Evolutionary conservation across 2,329 filamentous ascomycete species (phyloP).

Genomic region (Stachybotrys chlorohalonatus): DNA sequence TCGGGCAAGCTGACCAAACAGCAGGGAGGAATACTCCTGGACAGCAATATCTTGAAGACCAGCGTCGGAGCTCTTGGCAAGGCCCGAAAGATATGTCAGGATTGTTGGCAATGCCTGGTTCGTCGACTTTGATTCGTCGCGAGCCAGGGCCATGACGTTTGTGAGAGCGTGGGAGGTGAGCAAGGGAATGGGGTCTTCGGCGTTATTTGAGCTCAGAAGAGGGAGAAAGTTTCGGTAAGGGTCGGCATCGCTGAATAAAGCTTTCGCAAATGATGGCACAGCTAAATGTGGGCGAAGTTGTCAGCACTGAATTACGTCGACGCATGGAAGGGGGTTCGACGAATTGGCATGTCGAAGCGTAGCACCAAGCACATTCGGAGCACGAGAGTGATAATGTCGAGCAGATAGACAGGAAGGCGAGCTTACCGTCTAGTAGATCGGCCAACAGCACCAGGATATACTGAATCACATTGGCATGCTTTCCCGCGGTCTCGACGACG

Average conservation of each 20-base stretch:
- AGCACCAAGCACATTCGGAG: neutral
- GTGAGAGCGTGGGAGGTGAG: conserved; percentile 83
- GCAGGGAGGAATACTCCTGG: conserved; percentile 76
- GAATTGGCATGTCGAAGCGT: neutral
- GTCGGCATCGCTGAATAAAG: conserved; percentile 65
- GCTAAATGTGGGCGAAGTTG: conserved; percentile 39
- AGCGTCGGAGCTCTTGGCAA: conserved; percentile 78
- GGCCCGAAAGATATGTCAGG: conserved; percentile 74
- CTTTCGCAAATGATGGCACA: conserved; percentile 67
- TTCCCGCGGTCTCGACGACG: conserved; percentile 77
- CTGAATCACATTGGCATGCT: conserved; percentile 84
- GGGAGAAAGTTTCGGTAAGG: conserved; percentile 79
- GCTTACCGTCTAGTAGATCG: conserved; percentile 76
- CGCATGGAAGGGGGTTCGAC: neutral
- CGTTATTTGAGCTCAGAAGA: conserved; percentile 69
- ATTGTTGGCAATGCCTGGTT: conserved; percentile 72
- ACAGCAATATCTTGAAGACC: conserved; percentile 94
- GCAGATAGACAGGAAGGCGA: neutral
- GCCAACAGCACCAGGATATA: conserved; percentile 86
- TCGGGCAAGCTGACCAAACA: conserved; percentile 66
- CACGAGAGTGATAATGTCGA: neutral
- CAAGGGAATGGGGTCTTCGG: conserved; percentile 74
- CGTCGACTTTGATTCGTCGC: conserved; percentile 55
- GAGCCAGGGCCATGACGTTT: conserved; percentile 61
- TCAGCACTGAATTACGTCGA: conserved; percentile 6